Percentiles rank a stretch among this genome's conserved stretches.
Conservation (phyloP, 2,329 filamentous ascomycete genomes). For the Beauveria sp. region DNA sequence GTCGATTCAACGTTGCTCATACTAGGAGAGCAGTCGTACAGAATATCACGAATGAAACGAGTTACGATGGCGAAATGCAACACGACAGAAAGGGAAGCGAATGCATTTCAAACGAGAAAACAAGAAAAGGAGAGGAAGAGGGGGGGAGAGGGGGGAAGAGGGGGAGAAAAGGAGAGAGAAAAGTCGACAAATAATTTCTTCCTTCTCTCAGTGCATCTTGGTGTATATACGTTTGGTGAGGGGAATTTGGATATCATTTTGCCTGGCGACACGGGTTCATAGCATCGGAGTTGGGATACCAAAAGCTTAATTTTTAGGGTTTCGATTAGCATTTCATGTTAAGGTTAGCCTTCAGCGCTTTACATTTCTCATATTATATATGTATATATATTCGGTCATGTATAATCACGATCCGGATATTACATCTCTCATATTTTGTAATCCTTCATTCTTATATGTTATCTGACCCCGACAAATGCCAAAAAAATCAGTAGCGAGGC, state of each 20-base stretch:
- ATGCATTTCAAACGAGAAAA: too few relatives aligned
- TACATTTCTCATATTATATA: background rate
- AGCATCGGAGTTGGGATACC: conserved; percentile 3
- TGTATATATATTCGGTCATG: background rate
- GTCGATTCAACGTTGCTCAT: background rate
- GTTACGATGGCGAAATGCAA: background rate
- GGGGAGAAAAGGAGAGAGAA: too few relatives aligned
- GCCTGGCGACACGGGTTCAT: background rate
- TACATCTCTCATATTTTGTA: background rate
- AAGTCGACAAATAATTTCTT: too few relatives aligned
- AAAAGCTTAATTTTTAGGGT: background rate
- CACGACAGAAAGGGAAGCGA: background rate
- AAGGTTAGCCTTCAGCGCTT: background rate
- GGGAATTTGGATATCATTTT: background rate
- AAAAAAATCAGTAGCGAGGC: background rate
- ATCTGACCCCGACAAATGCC: background rate
- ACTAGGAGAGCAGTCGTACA: background rate
- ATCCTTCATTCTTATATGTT: background rate
- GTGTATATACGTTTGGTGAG: background rate
- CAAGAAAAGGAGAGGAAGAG: background rate
- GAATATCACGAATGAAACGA: background rate
- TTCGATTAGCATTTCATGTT: background rate
- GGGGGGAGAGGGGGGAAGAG: background rate
- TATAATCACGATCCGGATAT: background rate
- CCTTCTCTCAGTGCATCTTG: too few relatives aligned